These are phyloP conservation scores for Rhizoclosmatium sp. DNA, from an alignment of 192 early-diverging fungal species.

Conservation along the genomic window DNA sequence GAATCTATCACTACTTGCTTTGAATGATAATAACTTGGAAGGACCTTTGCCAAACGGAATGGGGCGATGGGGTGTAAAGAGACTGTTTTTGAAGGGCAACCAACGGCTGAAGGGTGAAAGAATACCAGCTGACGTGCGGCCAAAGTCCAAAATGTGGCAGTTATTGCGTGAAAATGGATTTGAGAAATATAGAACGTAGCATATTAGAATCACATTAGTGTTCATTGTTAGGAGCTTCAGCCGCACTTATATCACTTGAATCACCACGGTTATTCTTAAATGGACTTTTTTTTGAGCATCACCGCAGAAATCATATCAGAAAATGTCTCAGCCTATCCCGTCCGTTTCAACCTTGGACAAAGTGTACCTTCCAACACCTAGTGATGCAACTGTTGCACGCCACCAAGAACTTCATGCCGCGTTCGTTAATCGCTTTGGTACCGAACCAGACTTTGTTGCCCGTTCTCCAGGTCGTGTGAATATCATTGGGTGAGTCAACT, in stretches of 20 bases:
- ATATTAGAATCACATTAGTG: no score
- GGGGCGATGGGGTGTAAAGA: not conserved
- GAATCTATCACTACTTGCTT: not conserved
- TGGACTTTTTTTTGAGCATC: not conserved
- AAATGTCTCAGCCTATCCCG: not conserved
- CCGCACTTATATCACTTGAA: not conserved
- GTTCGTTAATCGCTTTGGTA: not conserved
- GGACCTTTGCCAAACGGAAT: constrained; percentile 10
- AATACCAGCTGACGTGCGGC: not conserved
- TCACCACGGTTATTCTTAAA: not conserved
- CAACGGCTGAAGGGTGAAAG: not conserved
- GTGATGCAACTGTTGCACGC: not conserved
- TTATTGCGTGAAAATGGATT: constrained; percentile 11
- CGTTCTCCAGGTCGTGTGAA: constrained; percentile 95
- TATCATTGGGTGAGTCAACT: constrained; percentile 69
- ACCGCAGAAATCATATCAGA: constrained; percentile 4
- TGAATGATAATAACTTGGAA: not conserved
- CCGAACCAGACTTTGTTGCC: constrained; percentile 78
- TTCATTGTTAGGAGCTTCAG: no score
- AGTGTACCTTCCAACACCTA: not conserved
- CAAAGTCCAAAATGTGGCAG: not conserved
- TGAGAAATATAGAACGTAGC: not conserved
- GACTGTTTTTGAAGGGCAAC: constrained; percentile 10
- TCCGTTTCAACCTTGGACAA: not conserved
- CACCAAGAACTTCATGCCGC: not conserved